phyloP scores from a whole-genome alignment of 306 rosid genomes.

The Cicer yamashitae region DNA sequence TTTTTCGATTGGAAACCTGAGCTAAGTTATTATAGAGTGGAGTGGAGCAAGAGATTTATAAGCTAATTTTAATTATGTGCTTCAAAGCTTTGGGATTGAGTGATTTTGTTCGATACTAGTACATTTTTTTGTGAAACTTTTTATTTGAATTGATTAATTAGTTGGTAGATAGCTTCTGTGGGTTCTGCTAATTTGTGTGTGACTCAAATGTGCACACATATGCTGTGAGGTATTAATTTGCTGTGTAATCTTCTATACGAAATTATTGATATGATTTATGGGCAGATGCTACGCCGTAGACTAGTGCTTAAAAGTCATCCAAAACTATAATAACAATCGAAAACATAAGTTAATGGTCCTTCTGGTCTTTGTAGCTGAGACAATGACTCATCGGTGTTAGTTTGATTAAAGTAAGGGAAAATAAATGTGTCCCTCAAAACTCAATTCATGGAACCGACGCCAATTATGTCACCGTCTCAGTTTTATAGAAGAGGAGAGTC shows the following conservation, averaged over 20 bases:
- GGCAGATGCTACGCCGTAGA: too few species aligned
- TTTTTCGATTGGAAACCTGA: constrained; percentile 20
- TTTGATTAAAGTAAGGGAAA: too few species aligned
- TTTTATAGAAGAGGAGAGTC: too few species aligned
- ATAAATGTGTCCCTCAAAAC: too few species aligned
- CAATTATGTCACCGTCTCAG: too few species aligned
- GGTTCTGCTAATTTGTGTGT: constrained; percentile 4
- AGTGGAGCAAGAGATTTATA: constrained; percentile 18
- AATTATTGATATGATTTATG: not conserved
- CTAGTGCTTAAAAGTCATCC: too few species aligned
- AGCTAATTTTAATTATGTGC: not conserved
- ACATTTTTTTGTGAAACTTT: not conserved
- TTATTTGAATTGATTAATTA: constrained; percentile 14
- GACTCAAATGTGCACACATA: not conserved
- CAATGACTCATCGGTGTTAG: too few species aligned
- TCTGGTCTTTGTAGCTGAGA: too few species aligned
- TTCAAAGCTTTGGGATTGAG: constrained; percentile 12
- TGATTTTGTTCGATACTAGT: not conserved
- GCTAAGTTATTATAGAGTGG: constrained; percentile 22
- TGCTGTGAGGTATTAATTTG: constrained; percentile 18
- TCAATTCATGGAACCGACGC: too few species aligned
- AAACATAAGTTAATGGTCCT: too few species aligned
- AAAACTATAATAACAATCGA: too few species aligned
- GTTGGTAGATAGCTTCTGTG: not conserved
- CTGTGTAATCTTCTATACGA: not conserved